These are phyloP conservation scores for Alternaria gansuensis DNA, from an alignment of 2,329 filamentous ascomycete genomes.

Conservation along the genomic window DNA sequence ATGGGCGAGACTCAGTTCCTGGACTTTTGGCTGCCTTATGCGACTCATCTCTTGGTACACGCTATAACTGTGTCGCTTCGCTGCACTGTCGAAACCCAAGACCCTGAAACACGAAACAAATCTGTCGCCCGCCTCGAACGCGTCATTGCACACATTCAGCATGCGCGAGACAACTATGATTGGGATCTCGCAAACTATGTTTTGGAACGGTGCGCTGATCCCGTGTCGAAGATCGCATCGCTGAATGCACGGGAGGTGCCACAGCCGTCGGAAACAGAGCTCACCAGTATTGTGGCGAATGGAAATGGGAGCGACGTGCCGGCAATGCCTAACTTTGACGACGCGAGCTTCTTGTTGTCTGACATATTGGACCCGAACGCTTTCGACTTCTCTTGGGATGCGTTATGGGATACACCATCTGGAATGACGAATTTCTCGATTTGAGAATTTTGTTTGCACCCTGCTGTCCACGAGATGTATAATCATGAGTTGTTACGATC, in stretches of 20 bases:
- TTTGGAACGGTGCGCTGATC: conserved; percentile 55
- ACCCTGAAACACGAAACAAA: conserved; percentile 56
- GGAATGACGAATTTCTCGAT: conserved; percentile 48
- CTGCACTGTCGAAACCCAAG: conserved; percentile 62
- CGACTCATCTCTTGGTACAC: conserved; percentile 63
- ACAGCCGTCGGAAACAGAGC: conserved; percentile 31
- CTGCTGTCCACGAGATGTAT: neutral
- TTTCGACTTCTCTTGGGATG: conserved; percentile 52
- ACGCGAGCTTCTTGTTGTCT: conserved; percentile 40
- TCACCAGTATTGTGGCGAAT: conserved; percentile 24
- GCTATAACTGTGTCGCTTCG: conserved; percentile 63
- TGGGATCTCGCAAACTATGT: conserved; percentile 67
- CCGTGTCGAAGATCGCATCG: conserved; percentile 50
- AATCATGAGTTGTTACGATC: neutral
- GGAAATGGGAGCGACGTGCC: conserved; percentile 12
- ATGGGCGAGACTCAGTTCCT: conserved; percentile 59
- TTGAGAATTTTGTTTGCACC: conserved; percentile 9
- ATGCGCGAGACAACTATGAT: conserved; percentile 60
- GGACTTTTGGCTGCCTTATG: conserved; percentile 63
- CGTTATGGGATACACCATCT: conserved; percentile 49
- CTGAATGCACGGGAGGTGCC: conserved; percentile 36
- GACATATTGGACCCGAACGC: conserved; percentile 47
- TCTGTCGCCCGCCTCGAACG: conserved; percentile 60
- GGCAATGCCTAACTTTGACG: conserved; percentile 38
- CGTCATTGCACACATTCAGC: conserved; percentile 59